phyloP scores from a whole-genome alignment of 768 basidiomycete species.

The Russula dissimulans region DNA sequence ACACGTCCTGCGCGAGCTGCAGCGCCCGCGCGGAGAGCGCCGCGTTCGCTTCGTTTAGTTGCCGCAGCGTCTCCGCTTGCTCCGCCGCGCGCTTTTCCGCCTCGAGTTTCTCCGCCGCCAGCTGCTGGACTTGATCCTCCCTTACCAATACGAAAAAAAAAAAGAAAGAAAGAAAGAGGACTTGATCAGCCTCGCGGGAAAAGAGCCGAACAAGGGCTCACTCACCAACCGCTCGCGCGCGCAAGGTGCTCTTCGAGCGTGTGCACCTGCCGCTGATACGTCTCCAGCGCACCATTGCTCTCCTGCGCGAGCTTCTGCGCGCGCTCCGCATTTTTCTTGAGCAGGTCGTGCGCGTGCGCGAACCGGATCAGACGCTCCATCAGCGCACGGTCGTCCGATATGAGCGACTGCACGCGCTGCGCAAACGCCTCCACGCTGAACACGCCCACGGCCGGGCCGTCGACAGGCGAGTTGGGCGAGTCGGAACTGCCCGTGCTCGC shows the following conservation, averaged over 20 bases:
- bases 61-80: slow-evolving; percentile 62
- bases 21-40: slow-evolving; percentile 64
- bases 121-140: slow-evolving; percentile 60
- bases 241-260: slow-evolving; percentile 70
- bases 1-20: slow-evolving; percentile 60
- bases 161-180: not conserved
- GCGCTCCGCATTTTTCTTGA: slow-evolving; percentile 87
- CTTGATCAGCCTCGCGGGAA: not conserved
- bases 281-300: slow-evolving; percentile 68
- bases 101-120: slow-evolving; percentile 53
- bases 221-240: slow-evolving; percentile 40
- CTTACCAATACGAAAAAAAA: slow-evolving; percentile 27
- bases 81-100: slow-evolving; percentile 60
- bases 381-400: slow-evolving; percentile 74
- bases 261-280: slow-evolving; percentile 82
- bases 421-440: slow-evolving; percentile 75
- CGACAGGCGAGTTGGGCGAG: slow-evolving; percentile 13
- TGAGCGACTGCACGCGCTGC: slow-evolving; percentile 65
- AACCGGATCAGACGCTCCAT: slow-evolving; percentile 79
- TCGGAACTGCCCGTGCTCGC: slow-evolving; percentile 18
- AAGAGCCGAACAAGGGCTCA: slow-evolving; percentile 41
- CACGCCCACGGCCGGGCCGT: slow-evolving; percentile 23
- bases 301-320: slow-evolving; percentile 88
- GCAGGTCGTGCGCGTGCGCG: slow-evolving; percentile 80
- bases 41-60: slow-evolving; percentile 74